These are phyloP conservation scores for Zymoseptoria brevis DNA, from an alignment of 2,329 filamentous ascomycete species.

Conservation along the genomic window DNA sequence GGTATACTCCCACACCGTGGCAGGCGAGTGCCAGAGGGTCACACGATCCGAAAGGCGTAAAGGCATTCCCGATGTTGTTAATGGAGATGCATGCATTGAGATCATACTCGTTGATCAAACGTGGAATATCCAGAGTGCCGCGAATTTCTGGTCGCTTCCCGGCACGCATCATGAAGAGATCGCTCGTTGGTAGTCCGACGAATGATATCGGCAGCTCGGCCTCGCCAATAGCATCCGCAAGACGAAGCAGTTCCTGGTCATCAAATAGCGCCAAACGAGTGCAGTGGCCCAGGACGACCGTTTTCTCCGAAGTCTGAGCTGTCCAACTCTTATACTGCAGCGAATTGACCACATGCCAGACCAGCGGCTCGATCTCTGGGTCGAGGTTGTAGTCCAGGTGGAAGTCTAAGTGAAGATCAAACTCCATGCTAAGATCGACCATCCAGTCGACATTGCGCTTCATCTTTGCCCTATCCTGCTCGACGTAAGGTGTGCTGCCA, in stretches of 20 bases:
- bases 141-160: conserved; percentile 30
- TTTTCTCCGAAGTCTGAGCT: conserved; percentile 34
- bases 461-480: conserved; percentile 42
- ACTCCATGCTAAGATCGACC: conserved; percentile 44
- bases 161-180: conserved; percentile 63
- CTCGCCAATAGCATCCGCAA: conserved; percentile 43
- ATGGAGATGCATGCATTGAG: conserved; percentile 56
- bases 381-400: conserved; percentile 65
- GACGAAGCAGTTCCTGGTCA: conserved; percentile 40
- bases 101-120: conserved; percentile 51
- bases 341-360: conserved; percentile 47
- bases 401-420: conserved; percentile 55
- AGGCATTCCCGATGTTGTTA: conserved; percentile 69
- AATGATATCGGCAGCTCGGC: conserved; percentile 54
- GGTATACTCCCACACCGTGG: conserved; percentile 58
- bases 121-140: conserved; percentile 55
- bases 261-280: conserved; percentile 55
- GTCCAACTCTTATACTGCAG: conserved; percentile 47
- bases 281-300: conserved; percentile 59
- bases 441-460: conserved; percentile 57
- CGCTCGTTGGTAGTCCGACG: conserved; percentile 61
- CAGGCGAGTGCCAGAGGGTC: conserved; percentile 58
- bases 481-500: conserved; percentile 64
- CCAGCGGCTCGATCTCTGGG: conserved; percentile 39
- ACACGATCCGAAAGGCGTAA: conserved; percentile 60